phyloP scores from a whole-genome alignment of 2,329 filamentous ascomycete genomes.

The Aureobasidium sp. region DNA sequence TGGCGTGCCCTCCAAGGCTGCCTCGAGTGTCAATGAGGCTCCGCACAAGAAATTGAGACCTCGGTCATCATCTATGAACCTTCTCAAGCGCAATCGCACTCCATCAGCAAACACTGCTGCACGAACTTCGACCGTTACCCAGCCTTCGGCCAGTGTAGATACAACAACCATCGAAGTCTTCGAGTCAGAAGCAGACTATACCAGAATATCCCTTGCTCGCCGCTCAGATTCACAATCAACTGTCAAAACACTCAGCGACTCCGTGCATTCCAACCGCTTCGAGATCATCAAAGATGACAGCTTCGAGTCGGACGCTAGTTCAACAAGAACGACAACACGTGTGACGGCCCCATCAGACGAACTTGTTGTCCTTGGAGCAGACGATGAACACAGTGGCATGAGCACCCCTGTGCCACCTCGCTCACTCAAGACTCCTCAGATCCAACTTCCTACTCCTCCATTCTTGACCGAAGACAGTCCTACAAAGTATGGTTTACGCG shows the following conservation, averaged over 20 bases:
- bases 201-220: neutral
- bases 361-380: neutral
- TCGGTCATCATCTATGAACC: constrained; percentile 10
- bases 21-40: neutral
- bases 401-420: constrained; percentile 20
- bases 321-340: constrained; percentile 15
- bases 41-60: constrained; percentile 16
- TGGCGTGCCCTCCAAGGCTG: constrained; percentile 12
- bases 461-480: constrained; percentile 25
- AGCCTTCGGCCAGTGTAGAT: neutral
- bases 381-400: constrained; percentile 19
- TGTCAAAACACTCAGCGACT: constrained; percentile 10
- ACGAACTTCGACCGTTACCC: neutral
- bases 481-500: constrained; percentile 24
- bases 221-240: constrained; percentile 9
- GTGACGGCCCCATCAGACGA: neutral
- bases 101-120: neutral
- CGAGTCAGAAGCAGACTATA: constrained; percentile 12
- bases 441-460: constrained; percentile 22
- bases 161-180: neutral
- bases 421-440: constrained; percentile 11
- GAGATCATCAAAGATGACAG: neutral
- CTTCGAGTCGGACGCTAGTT: constrained; percentile 10
- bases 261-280: neutral
- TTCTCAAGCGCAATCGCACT: constrained; percentile 17